Evolutionary conservation across 1,139 yeast genomes (phyloP).

Genomic region (Taphrina sp.): DNA sequence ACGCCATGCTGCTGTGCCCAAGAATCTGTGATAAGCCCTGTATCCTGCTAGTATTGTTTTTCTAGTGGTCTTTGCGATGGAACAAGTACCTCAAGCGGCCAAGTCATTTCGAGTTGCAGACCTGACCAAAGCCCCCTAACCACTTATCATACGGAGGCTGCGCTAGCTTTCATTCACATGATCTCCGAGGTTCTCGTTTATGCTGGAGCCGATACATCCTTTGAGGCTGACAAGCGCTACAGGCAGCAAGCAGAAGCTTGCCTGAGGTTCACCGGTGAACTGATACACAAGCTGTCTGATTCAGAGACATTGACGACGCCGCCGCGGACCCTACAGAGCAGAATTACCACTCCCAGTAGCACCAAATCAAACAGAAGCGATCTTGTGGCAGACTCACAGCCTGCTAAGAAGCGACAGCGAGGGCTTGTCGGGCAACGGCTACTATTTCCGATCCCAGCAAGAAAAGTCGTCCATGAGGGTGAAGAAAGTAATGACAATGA

Average conservation of each 20-base stretch:
- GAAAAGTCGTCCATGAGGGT: too few relatives aligned
- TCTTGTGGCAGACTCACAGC: slow-evolving; percentile 11
- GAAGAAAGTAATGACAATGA: too few relatives aligned
- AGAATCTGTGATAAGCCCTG: too few relatives aligned
- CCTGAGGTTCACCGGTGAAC: not conserved
- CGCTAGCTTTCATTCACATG: too few relatives aligned
- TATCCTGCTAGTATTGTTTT: too few relatives aligned
- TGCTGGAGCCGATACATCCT: slow-evolving; percentile 8
- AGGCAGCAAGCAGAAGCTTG: slow-evolving; percentile 1
- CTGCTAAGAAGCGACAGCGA: not conserved
- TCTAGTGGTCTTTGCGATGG: too few relatives aligned
- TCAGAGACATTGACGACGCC: not conserved
- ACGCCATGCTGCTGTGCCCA: too few relatives aligned
- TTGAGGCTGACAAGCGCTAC: slow-evolving; percentile 1
- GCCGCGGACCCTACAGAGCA: not conserved
- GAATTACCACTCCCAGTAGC: slow-evolving; percentile 1
- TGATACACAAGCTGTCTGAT: not conserved
- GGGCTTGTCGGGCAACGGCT: not conserved
- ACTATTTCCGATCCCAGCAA: not conserved
- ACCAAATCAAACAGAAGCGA: too few relatives aligned
- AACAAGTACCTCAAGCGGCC: too few relatives aligned
- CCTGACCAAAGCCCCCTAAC: too few relatives aligned
- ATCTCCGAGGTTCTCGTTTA: slow-evolving; percentile 2
- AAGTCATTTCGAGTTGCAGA: too few relatives aligned
- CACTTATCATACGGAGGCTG: too few relatives aligned